A percentile compares a stretch with the other conserved stretches of the same genome.
Evolutionary conservation across 2,329 filamentous ascomycete species (phyloP).

Genomic region (Annulohypoxylon truncatum): DNA sequence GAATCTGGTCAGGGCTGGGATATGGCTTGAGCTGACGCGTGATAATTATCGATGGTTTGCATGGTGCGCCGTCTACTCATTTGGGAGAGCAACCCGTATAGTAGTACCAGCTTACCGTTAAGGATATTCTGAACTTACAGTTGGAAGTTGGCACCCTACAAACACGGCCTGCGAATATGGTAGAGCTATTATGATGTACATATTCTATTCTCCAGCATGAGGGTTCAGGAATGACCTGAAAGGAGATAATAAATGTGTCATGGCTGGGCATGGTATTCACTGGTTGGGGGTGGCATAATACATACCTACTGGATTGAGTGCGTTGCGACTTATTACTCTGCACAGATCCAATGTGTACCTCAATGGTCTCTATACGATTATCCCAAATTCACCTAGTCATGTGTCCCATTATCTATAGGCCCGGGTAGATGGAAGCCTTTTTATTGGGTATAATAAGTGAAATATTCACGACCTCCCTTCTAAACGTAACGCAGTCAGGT

Average conservation of each 20-base stretch:
- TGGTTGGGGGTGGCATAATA: neutral
- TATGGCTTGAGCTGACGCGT: constrained; percentile 33
- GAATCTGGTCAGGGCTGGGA: constrained; percentile 48
- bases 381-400: neutral
- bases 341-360: no score
- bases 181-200: neutral
- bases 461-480: no score
- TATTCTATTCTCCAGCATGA: neutral
- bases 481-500: neutral
- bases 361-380: neutral
- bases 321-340: neutral
- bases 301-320: neutral
- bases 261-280: neutral
- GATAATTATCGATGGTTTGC: neutral
- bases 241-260: neutral
- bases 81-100: neutral
- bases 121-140: neutral
- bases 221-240: neutral
- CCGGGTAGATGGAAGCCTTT: neutral
- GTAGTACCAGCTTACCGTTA: neutral
- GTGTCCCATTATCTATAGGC: neutral
- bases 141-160: neutral
- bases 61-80: neutral
- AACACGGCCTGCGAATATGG: neutral
- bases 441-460: neutral